phyloP scores from a whole-genome alignment of 192 early-diverging fungal genomes.

The Coemansia sp. region DNA sequence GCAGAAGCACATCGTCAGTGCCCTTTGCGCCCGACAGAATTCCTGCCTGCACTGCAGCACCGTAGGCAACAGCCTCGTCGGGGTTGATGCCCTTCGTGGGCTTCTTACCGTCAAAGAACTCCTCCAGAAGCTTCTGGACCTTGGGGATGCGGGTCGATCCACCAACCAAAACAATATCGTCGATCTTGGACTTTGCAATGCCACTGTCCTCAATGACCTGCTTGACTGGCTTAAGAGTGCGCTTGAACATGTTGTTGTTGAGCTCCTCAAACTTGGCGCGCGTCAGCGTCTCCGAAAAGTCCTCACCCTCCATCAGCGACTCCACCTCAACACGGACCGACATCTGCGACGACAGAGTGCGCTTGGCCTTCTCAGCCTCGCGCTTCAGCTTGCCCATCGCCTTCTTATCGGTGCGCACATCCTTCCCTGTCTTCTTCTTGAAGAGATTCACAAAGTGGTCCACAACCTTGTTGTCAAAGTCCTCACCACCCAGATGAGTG shows the following conservation, averaged over 20 bases:
- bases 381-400: conserved; percentile 93
- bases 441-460: conserved; percentile 90
- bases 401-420: conserved; percentile 81
- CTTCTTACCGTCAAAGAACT: conserved; percentile 97
- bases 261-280: conserved; percentile 98
- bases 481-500: conserved; percentile 97
- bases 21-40: conserved; percentile 76
- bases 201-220: conserved; percentile 90
- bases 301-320: conserved; percentile 83
- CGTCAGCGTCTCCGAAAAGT: conserved; percentile 92
- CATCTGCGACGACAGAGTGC: conserved; percentile 90
- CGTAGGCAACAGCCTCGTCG: conserved; percentile 98
- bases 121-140: conserved; percentile 89
- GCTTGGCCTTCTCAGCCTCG: conserved; percentile 98
- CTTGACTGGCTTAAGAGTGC: conserved; percentile 92
- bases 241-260: conserved; percentile 90
- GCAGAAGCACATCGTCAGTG: conserved; percentile 69
- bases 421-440: conserved; percentile 89
- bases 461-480: conserved; percentile 96
- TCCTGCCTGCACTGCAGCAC: conserved; percentile 96
- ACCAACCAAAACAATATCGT: conserved; percentile 97
- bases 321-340: conserved; percentile 93
- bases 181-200: conserved; percentile 80
- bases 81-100: conserved; percentile 96
- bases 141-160: conserved; percentile 99